Evolutionary conservation across 2,329 filamentous ascomycete genomes (phyloP).

Genomic region (Ilyonectria mors-panacis): DNA sequence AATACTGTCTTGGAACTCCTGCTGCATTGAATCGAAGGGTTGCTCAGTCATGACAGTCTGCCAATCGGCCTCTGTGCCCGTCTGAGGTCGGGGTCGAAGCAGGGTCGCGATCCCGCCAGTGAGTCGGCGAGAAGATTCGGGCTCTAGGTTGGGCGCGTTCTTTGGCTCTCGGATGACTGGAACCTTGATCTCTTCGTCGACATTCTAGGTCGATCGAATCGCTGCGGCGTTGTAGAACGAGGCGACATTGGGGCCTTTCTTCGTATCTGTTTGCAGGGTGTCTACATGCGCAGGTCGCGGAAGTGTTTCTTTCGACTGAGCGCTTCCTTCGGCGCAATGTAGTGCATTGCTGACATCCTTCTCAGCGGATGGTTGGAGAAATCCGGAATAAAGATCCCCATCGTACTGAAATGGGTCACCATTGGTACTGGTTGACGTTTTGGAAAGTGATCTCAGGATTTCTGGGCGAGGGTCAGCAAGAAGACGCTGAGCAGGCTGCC

Average conservation of each 20-base stretch:
- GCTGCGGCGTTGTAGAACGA: constrained; percentile 56
- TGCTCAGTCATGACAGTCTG: constrained; percentile 55
- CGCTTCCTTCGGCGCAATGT: constrained; percentile 46
- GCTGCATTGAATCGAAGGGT: constrained; percentile 38
- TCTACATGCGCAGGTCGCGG: constrained; percentile 16
- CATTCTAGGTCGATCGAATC: constrained; percentile 58
- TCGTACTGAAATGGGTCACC: constrained; percentile 65
- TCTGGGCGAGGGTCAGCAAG: constrained; percentile 23
- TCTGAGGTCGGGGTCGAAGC: constrained; percentile 34
- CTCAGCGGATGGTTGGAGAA: constrained; percentile 57
- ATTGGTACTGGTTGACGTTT: constrained; percentile 53
- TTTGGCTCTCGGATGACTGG: constrained; percentile 45
- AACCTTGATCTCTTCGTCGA: constrained; percentile 57
- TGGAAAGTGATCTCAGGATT: constrained; percentile 40
- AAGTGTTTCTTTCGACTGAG: constrained; percentile 30
- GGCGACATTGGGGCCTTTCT: constrained; percentile 27
- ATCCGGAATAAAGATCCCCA: constrained; percentile 54
- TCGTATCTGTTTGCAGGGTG: constrained; percentile 18
- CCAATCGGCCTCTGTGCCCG: constrained; percentile 51
- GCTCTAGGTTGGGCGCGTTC: constrained; percentile 10
- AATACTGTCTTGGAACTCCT: constrained; percentile 43
- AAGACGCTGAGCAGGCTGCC: neutral
- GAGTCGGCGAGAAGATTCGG: constrained; percentile 28
- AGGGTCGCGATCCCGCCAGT: constrained; percentile 39
- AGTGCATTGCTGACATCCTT: constrained; percentile 61